Evolutionary conservation across 108 stramenopile genomes (phyloP), one percentile per base, ranked within the genome.

Genomic region (Skeletonema grethae): DNA sequence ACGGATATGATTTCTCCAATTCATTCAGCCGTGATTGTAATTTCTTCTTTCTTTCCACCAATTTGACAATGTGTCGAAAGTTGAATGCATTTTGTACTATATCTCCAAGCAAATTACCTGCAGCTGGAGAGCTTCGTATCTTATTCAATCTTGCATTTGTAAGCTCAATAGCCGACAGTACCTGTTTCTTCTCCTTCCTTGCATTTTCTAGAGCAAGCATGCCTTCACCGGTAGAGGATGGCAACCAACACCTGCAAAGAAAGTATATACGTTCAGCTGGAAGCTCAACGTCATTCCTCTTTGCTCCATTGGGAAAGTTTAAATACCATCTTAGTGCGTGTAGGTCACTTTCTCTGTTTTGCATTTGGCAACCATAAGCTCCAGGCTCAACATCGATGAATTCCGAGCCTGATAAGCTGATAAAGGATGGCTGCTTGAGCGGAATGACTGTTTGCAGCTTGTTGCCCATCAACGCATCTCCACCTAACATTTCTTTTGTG

Each of bases 241-340:
- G 9, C 22, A 70, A 28, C 79, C 79, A 80, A 41, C 73, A 74
- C 13, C 61, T 57, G 12, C 63, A 41, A 28, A 80, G 64, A 31
- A 82, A 82, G 50, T 76, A 82, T 34, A 82, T 76, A 7, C 75
- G 38, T 58, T 76, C 80, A 7, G 80, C 80, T 2, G 79, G 80
- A 38, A 82, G 41, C 34, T 66, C 70, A 62, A 82, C 80, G 46
- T 82, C 80, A 38, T 82, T 82, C 34, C 80, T 60, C 18, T 12
- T 50, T 31, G 80, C 75, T 5, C 80, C 80, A 15, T 82, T 70
- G 11, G 80, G 80, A 62, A 82, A 82, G 30, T 82, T 75, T 64
- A 82, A 46, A 39, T 72, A 76, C 41, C 70, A 80, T 22, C 79
- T 63, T 8, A 80, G 32, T 9, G 67, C 75, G 48, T 80, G 75